Conservation (phyloP, 768 basidiomycete genomes). For the Leccinum imitatum region DNA sequence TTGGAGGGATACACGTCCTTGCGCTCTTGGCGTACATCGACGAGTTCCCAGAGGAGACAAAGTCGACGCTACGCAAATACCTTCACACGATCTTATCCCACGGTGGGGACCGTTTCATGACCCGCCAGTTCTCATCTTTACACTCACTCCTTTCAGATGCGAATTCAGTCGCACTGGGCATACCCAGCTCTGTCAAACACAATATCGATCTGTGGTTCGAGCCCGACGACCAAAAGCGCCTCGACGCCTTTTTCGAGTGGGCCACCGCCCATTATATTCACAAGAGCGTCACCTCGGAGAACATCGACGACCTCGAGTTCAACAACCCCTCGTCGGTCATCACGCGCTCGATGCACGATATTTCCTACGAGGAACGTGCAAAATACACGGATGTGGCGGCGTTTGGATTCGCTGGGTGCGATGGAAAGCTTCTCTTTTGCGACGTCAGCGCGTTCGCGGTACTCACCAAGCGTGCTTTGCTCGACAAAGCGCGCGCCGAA, state of each 20-base stretch:
- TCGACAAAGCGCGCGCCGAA: conserved; percentile 13
- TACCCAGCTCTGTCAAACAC: background rate
- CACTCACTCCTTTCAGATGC: conserved; percentile 9
- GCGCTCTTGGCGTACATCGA: conserved; percentile 19
- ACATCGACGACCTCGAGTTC: conserved; percentile 20
- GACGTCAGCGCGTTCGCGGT: conserved; percentile 4
- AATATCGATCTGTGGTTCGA: background rate
- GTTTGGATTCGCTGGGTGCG: conserved; percentile 8
- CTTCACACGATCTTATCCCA: conserved; percentile 22
- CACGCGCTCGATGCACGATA: conserved; percentile 13
- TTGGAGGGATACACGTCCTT: conserved; percentile 12
- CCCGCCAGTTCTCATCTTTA: background rate
- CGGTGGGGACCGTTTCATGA: conserved; percentile 8
- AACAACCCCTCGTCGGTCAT: background rate
- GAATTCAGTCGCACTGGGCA: conserved; percentile 3
- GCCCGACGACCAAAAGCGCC: conserved; percentile 9
- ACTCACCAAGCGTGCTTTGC: conserved; percentile 17
- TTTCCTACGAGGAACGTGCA: conserved; percentile 14
- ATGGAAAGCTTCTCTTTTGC: conserved; percentile 16
- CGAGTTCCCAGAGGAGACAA: conserved; percentile 4
- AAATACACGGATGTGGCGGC: conserved; percentile 10
- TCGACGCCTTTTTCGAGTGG: conserved; percentile 19
- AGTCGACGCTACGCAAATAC: conserved; percentile 13
- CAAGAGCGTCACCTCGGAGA: conserved; percentile 16
- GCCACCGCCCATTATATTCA: conserved; percentile 16